phyloP scores from a whole-genome alignment of 2,329 filamentous ascomycete species.

The Dothidotthia symphoricarpi region DNA sequence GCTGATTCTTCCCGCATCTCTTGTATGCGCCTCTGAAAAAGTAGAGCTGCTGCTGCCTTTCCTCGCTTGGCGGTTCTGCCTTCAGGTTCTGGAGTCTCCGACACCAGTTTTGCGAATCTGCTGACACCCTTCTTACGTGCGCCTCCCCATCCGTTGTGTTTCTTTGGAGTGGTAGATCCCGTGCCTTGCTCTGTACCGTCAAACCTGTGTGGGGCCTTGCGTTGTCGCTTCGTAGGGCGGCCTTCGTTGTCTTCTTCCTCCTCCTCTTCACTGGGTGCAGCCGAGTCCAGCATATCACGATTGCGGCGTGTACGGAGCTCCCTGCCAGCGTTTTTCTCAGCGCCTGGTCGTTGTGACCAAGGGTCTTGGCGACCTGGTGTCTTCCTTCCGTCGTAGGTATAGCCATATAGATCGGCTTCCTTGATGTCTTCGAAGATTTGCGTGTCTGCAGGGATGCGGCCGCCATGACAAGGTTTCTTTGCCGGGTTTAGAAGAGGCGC shows the following conservation, averaged over 20 bases:
- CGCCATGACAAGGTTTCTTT: conserved; percentile 53
- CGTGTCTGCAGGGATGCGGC: conserved; percentile 46
- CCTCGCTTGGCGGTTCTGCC: conserved; percentile 30
- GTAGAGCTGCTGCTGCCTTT: conserved; percentile 24
- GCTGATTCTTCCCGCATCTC: conserved; percentile 48
- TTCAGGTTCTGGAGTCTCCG: conserved; percentile 40
- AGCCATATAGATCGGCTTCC: conserved; percentile 61
- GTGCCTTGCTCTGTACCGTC: conserved; percentile 34
- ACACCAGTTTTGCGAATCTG: conserved; percentile 28
- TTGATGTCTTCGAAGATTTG: conserved; percentile 59
- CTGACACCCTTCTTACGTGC: conserved; percentile 40
- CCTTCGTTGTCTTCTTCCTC: conserved; percentile 37
- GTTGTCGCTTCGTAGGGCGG: conserved; percentile 33
- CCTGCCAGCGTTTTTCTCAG: conserved; percentile 46
- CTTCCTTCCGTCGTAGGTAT: conserved; percentile 56
- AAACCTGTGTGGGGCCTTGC: conserved; percentile 37
- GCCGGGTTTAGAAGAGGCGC: conserved; percentile 51
- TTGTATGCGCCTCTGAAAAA: conserved; percentile 45
- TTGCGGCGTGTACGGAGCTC: conserved; percentile 48
- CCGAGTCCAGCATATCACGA: conserved; percentile 41
- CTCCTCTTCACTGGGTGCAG: conserved; percentile 41
- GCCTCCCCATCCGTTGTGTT: conserved; percentile 40
- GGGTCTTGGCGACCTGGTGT: conserved; percentile 55
- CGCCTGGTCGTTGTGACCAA: conserved; percentile 52
- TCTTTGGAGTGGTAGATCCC: conserved; percentile 33